phyloP scores from a whole-genome alignment of 768 basidiomycete genomes.

The Tephrocybe sp. region DNA sequence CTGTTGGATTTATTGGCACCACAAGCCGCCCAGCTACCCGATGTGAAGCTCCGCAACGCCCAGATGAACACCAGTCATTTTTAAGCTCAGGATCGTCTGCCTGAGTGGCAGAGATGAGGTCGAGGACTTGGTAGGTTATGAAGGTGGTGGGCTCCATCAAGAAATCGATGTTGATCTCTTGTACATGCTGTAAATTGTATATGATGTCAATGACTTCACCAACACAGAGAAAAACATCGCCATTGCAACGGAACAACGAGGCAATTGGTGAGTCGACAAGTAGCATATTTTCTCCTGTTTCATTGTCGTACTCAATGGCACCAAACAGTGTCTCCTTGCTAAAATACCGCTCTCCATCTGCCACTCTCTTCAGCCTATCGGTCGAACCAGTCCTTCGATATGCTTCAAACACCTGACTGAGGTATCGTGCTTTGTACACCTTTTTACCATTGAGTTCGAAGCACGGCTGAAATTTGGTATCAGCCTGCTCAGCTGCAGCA shows the following conservation, averaged over 20 bases:
- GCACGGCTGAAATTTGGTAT: not conserved
- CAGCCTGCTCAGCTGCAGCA: not conserved
- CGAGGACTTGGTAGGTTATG: not conserved
- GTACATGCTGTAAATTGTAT: not conserved
- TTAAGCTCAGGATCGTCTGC: not conserved
- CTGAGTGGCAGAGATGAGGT: not conserved
- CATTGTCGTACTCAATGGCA: not conserved
- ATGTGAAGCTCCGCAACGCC: not conserved
- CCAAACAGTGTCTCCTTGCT: not conserved
- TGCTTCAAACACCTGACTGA: too few relatives aligned
- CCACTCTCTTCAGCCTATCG: too few relatives aligned
- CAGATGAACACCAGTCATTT: not conserved
- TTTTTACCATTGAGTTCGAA: not conserved
- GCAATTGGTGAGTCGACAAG: not conserved
- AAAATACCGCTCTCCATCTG: too few relatives aligned
- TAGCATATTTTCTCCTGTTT: not conserved
- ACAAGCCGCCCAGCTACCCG: not conserved
- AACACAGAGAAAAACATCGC: not conserved
- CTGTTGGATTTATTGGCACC: not conserved
- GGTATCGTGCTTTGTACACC: too few relatives aligned
- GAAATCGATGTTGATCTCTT: not conserved
- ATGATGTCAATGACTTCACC: slow-evolving; percentile 3
- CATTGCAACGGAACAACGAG: not conserved
- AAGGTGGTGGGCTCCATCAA: not conserved
- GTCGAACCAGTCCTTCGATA: too few relatives aligned